phyloP scores from a whole-genome alignment of 2,329 filamentous ascomycete genomes.

The Fusarium sp. region DNA sequence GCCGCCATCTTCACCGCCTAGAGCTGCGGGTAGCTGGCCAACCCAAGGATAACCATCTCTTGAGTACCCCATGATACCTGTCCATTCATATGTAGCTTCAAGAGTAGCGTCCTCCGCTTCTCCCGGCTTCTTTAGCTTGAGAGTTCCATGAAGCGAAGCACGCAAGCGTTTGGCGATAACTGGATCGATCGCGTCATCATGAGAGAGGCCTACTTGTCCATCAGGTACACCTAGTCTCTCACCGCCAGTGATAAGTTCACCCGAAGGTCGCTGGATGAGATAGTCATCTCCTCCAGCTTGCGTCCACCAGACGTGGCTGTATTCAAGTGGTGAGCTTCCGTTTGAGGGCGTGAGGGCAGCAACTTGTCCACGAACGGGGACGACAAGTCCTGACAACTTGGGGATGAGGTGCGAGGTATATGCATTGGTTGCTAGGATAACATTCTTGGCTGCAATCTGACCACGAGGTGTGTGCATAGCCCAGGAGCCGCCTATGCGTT shows the following conservation, averaged over 20 bases:
- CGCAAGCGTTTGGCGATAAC: conserved; percentile 69
- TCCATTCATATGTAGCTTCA: conserved; percentile 74
- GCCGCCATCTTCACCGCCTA: conserved; percentile 61
- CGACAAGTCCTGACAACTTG: conserved; percentile 75
- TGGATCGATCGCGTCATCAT: conserved; percentile 69
- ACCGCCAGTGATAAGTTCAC: conserved; percentile 76
- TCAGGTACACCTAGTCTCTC: conserved; percentile 68
- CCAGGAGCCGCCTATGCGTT: conserved; percentile 61
- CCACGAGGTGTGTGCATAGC: conserved; percentile 76
- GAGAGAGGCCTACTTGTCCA: conserved; percentile 64
- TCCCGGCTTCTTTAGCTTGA: conserved; percentile 57
- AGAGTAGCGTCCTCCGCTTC: conserved; percentile 60
- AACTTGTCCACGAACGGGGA: conserved; percentile 82
- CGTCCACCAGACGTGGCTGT: conserved; percentile 74
- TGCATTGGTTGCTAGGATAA: conserved; percentile 85
- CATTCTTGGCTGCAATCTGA: conserved; percentile 68
- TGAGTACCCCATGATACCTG: conserved; percentile 83
- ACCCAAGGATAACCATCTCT: conserved; percentile 78
- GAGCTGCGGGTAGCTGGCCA: conserved; percentile 68
- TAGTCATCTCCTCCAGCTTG: conserved; percentile 72
- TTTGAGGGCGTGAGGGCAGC: conserved; percentile 71
- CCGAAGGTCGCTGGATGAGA: conserved; percentile 75
- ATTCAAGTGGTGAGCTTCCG: conserved; percentile 56
- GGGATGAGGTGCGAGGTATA: conserved; percentile 84
- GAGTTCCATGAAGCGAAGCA: conserved; percentile 54